Evolutionary conservation across 2,329 filamentous ascomycete genomes (phyloP), one percentile per base, ranked within the genome.

Genomic region (Pseudogymnoascus sp.): DNA sequence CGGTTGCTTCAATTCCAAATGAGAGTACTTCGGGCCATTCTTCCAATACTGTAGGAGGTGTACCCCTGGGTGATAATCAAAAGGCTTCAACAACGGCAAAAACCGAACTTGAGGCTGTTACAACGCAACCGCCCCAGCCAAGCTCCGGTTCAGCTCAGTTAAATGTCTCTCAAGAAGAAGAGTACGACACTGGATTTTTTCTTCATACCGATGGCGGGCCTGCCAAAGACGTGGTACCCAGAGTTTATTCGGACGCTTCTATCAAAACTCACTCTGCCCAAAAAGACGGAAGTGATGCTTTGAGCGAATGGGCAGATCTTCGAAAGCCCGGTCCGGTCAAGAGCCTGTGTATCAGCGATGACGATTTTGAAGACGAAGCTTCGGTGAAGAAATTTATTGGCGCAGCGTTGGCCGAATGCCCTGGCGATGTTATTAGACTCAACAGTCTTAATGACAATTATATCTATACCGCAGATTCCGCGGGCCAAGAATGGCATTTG

Each of bases 321-420:
- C 49, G 49, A 56, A 56, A 36, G 49, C 49, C 49, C 28, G 49
- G 49, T n/a, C 49, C 49, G 8, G 49, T 56, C 16, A 56, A 36
- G 16, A 56, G 49, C 49, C 28, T 56, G 49, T 56, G 49, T 16
- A 56, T 56, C 49, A 56, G 49, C 28, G 49, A 56, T 9, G 7
- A 56, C 3, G 49, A 21, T n/a, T 34, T 56, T 9, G 9, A 56
- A 34, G 49, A 56, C 7, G 49, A 56, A 16, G 49, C 28, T 34
- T 56, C 49, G 5, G 49, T 56, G 49, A 56, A 56, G 16, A 56
- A 56, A n/a, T 56, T 56, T 11, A 56, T 56, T 56, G 49, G 49
- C n/a, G 9, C 49, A 34, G 49, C 28, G 5, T 12, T 56, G 3
- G 49, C 49, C 6, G 28, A 34, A 56, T 56, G 25, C n/a, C 49